A percentile compares a stretch with the other conserved stretches of the same genome.
Conservation (phyloP, 768 basidiomycete genomes). For the Neoboletus magnificus region DNA sequence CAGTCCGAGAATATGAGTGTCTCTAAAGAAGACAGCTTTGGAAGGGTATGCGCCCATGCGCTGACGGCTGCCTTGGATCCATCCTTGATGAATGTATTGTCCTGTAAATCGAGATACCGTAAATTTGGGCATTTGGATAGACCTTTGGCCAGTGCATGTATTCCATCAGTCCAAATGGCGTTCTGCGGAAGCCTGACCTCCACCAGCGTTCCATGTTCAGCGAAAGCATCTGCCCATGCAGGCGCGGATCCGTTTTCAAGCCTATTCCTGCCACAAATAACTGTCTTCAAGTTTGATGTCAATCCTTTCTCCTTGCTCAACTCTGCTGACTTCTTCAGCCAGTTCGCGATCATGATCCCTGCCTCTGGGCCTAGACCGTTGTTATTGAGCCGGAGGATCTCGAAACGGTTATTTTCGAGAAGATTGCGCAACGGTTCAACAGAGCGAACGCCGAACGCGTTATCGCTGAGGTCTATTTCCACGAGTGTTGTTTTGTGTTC, state of each 20-base stretch:
- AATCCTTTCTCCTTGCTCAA: slow-evolving; percentile 64
- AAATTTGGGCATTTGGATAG: slow-evolving; percentile 64
- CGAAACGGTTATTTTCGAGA: slow-evolving; percentile 74
- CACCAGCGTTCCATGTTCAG: slow-evolving; percentile 72
- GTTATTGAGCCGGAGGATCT: slow-evolving; percentile 89
- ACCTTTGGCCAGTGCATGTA: slow-evolving; percentile 73
- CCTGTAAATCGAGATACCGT: slow-evolving; percentile 84
- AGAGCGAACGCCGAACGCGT: slow-evolving; percentile 94
- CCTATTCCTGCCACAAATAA: slow-evolving; percentile 96
- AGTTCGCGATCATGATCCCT: slow-evolving; percentile 80
- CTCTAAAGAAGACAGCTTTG: slow-evolving; percentile 65
- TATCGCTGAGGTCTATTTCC: slow-evolving; percentile 90
- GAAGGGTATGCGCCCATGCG: slow-evolving; percentile 63
- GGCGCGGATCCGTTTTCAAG: slow-evolving; percentile 85
- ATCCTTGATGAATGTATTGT: slow-evolving; percentile 77
- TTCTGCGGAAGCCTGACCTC: slow-evolving; percentile 98
- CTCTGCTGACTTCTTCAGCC: slow-evolving; percentile 72
- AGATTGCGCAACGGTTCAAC: slow-evolving; percentile 92
- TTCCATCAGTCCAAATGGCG: slow-evolving; percentile 92
- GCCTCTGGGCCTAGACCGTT: slow-evolving; percentile 94
- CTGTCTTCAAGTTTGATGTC: slow-evolving; percentile 65
- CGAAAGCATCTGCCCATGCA: slow-evolving; percentile 86
- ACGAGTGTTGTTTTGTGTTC: slow-evolving; percentile 75
- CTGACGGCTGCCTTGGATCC: slow-evolving; percentile 54
- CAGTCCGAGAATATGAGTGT: slow-evolving; percentile 93